Evolutionary conservation across 75 land plant genomes (phyloP).

Genomic region (Pinus tabuliformis): DNA sequence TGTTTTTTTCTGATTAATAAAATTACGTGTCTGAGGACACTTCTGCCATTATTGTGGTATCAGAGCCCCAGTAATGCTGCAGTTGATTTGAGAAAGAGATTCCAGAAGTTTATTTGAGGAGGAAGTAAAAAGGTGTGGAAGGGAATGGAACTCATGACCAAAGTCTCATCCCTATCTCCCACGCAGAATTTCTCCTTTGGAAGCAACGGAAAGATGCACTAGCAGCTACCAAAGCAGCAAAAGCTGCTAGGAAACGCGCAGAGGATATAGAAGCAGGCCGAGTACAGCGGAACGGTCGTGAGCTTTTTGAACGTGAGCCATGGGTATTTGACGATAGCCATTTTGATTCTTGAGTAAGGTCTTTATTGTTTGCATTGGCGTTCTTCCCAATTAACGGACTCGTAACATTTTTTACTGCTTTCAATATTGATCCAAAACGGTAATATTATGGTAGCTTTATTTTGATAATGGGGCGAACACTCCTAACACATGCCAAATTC

Average conservation of each 20-base stretch:
- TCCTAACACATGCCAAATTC: too few relatives aligned
- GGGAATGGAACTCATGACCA: too few relatives aligned
- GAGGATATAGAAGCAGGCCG: conserved; percentile 78
- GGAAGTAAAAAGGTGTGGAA: too few relatives aligned
- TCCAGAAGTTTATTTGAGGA: too few relatives aligned
- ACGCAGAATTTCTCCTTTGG: too few relatives aligned
- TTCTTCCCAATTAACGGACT: neutral
- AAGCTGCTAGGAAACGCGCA: conserved; percentile 69
- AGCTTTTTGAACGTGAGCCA: conserved; percentile 83
- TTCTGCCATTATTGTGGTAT: too few relatives aligned
- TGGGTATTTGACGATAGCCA: conserved; percentile 83
- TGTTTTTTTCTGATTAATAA: too few relatives aligned
- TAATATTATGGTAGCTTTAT: neutral
- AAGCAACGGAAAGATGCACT: conserved; percentile 90
- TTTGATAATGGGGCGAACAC: neutral
- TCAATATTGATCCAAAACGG: neutral
- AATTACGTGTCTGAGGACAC: too few relatives aligned
- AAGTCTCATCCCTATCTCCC: too few relatives aligned
- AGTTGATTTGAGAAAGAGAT: too few relatives aligned
- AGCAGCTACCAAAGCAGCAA: conserved; percentile 58
- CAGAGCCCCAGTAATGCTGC: too few relatives aligned
- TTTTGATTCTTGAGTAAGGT: neutral
- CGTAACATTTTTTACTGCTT: neutral
- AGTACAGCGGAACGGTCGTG: conserved; percentile 79
- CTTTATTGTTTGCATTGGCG: neutral